A percentile compares a stretch with the other conserved stretches of the same genome.
Evolutionary conservation across 2,329 filamentous ascomycete genomes (phyloP).

Genomic region (Niveomyces coronatus): DNA sequence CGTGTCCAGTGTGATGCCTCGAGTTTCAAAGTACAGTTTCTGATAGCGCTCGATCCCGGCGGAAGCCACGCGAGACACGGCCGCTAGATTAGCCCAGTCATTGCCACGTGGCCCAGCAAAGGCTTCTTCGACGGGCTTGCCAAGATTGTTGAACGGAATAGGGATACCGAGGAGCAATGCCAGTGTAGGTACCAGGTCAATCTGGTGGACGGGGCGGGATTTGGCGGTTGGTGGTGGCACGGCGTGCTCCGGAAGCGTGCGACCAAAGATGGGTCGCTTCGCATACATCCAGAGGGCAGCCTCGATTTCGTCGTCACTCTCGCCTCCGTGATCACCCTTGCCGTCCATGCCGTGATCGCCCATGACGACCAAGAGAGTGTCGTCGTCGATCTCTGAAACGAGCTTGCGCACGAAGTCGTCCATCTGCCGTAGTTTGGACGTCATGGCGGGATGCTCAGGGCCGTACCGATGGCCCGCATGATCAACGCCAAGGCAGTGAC

Average conservation of each 20-base stretch:
- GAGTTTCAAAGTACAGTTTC: conserved; percentile 64
- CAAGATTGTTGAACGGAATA: conserved; percentile 93
- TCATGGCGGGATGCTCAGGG: conserved; percentile 86
- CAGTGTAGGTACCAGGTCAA: conserved; percentile 89
- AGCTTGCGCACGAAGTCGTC: conserved; percentile 66
- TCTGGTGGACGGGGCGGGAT: conserved; percentile 67
- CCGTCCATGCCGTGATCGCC: conserved; percentile 98
- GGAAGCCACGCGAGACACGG: conserved; percentile 65
- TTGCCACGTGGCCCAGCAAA: conserved; percentile 63
- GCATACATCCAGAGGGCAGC: conserved; percentile 98
- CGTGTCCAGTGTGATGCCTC: conserved; percentile 53
- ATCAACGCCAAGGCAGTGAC: conserved; percentile 89
- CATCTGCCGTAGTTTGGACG: conserved; percentile 85
- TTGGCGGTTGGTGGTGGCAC: conserved; percentile 63
- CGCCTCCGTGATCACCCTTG: conserved; percentile 96
- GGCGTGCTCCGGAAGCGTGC: conserved; percentile 49
- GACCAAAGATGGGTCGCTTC: conserved; percentile 74
- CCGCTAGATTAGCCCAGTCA: conserved; percentile 67
- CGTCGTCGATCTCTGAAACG: conserved; percentile 62
- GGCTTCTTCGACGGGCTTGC: conserved; percentile 85
- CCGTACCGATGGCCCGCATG: conserved; percentile 96
- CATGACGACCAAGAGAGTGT: conserved; percentile 88
- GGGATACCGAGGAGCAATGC: conserved; percentile 81
- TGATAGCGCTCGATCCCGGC: conserved; percentile 89
- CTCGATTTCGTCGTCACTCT: conserved; percentile 92